phyloP scores from a whole-genome alignment of 257 asterid species.

The Solanum clarkiae region DNA sequence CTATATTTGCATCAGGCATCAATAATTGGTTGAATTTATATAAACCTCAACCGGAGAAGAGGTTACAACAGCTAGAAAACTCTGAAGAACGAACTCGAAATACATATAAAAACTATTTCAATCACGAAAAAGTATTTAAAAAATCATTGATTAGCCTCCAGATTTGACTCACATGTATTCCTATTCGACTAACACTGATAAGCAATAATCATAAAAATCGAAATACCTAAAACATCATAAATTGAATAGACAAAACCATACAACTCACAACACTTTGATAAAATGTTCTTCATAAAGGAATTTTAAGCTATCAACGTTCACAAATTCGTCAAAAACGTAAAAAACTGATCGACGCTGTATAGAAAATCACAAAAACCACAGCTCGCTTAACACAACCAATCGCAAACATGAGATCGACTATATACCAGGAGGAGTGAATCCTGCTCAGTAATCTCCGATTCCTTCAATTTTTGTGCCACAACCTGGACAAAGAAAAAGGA shows the following conservation, averaged over 20 bases:
- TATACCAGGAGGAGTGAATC: slow-evolving; percentile 82
- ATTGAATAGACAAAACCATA: background rate
- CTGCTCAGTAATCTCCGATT: slow-evolving; percentile 88
- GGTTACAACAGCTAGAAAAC: background rate
- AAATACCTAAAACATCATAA: background rate
- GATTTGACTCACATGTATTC: background rate
- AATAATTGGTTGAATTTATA: background rate
- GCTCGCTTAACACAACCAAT: background rate
- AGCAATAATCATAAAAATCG: background rate
- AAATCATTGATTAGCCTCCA: background rate
- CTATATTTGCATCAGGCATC: background rate
- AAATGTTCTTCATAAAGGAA: background rate
- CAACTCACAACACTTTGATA: background rate
- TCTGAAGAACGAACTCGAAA: background rate
- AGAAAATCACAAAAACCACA: background rate
- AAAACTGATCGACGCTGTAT: background rate
- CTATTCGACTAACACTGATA: background rate
- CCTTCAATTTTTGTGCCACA: slow-evolving; percentile 76
- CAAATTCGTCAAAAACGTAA: background rate
- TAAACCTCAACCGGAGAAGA: background rate
- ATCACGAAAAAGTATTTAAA: background rate
- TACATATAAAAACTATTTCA: background rate
- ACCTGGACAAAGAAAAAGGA: slow-evolving; percentile 23
- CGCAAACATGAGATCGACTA: background rate
- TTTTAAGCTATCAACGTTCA: background rate